Evolutionary conservation across 163 green algal species (phyloP), one percentile per base, ranked within the genome.

Genomic region (Prototheca wickerhamii): DNA sequence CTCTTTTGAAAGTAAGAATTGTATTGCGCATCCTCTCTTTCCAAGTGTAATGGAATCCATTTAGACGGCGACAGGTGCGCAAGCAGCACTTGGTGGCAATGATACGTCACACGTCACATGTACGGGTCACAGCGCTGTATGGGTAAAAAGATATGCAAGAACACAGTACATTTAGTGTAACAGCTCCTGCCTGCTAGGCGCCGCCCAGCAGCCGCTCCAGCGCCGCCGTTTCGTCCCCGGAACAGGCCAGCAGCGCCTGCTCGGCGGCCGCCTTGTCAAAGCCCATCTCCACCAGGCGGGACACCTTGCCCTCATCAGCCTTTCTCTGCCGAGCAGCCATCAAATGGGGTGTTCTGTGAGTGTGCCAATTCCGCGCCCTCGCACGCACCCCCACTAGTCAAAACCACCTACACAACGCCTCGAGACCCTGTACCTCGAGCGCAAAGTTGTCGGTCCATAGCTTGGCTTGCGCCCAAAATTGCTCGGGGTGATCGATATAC

Each of bases 221-320:
- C 3, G 88, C 88, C 23, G 73, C 71, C n/a, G 85, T 80, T 52
- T 91, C 83, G 66, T 95, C 88, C 0, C 84, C 84, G 18, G 72
- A 73, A 4, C 75, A 54, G 7, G 34, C 58, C 51, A 69, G 35
- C 54, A 95, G 66, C 25, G 88, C 88, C 26, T 52, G 31, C 15
- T 72, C 62, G 21, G 78, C 83, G 1, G 72, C 67, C 8, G 29
- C 59, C 25, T 60, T 30, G 15, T 55, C 63, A 67, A 95, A 95
- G 4, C 88, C 88, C 88, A 95, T 95, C 58, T 91, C 88, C 37
- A 84, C 67, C 4, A 95, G 79, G 28, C 67, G 55, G 32, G 69
- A 56, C n/a, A 91, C 70, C 57, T 86, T 81, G 8, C 60, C 67
- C 20, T 70, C 68, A 17, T 73, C 26, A 1, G 65, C 40, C 23